A percentile compares a stretch with the other conserved stretches of the same genome.
Evolutionary conservation across 139 green algal genomes (phyloP).

Genomic region (Diplosphaera chodatii): DNA sequence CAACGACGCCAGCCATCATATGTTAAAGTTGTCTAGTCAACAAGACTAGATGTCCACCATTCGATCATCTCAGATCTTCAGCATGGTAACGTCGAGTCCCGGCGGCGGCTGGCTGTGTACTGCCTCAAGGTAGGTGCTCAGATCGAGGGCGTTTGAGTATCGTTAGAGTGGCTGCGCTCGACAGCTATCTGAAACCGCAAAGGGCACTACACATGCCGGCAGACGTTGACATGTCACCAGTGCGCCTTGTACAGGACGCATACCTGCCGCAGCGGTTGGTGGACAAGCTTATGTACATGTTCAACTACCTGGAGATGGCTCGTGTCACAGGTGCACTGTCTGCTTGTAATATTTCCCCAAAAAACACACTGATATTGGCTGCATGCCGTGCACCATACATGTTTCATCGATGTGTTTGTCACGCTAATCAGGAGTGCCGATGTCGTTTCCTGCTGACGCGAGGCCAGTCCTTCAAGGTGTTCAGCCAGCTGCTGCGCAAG

Average conservation of each 20-base stretch:
- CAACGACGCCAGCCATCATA: too few relatives aligned
- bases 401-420: too few relatives aligned
- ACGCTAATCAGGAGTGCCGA: conserved; percentile 59
- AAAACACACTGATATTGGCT: too few relatives aligned
- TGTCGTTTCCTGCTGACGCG: conserved; percentile 86
- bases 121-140: conserved; percentile 96
- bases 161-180: too few relatives aligned
- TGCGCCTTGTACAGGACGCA: conserved; percentile 59
- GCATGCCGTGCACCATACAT: too few relatives aligned
- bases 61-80: conserved; percentile 92
- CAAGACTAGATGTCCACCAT: conserved; percentile 99
- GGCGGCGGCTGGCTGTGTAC: conserved; percentile 92
- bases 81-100: conserved; percentile 84
- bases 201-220: too few relatives aligned
- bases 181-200: too few relatives aligned
- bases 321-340: conserved; percentile 73
- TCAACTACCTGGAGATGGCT: conserved; percentile 99
- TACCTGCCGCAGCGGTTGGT: conserved; percentile 85
- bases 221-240: too few relatives aligned
- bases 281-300: conserved; percentile 98
- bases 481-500: conserved; percentile 94
- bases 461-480: conserved; percentile 88
- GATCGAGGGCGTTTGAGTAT: too few relatives aligned
- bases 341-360: too few relatives aligned
- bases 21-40: too few relatives aligned